Evolutionary conservation across 208 protist species (phyloP).

Genomic region (Leishmania martiniquensis): DNA sequence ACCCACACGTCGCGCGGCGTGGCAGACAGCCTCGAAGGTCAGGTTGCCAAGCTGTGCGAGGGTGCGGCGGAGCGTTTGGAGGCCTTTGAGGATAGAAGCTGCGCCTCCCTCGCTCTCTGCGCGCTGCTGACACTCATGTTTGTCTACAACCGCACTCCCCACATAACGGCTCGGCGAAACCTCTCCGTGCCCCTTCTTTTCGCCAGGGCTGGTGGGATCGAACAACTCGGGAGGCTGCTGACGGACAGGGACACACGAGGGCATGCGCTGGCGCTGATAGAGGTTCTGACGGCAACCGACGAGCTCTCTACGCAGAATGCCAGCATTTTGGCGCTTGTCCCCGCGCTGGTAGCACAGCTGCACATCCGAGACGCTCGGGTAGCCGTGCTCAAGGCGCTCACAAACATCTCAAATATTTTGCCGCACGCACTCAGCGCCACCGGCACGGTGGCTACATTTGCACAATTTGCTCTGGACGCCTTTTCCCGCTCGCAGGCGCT

Average conservation of each 20-base stretch:
- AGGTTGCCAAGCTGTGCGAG: neutral
- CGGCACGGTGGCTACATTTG: neutral
- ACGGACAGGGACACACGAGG: neutral
- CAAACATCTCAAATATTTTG: constrained; percentile 62
- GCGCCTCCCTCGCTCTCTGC: constrained; percentile 23
- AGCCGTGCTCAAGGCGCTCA: constrained; percentile 59
- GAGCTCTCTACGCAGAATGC: constrained; percentile 1
- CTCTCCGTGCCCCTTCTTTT: constrained; percentile 40
- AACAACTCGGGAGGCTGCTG: constrained; percentile 29
- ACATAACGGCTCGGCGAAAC: neutral
- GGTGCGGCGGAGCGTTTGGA: too few species aligned
- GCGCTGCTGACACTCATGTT: constrained; percentile 45
- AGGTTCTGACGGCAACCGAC: constrained; percentile 47
- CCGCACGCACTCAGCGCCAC: constrained; percentile 17
- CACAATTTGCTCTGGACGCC: neutral
- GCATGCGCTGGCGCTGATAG: constrained; percentile 31
- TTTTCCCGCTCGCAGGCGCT: neutral
- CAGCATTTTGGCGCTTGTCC: constrained; percentile 14
- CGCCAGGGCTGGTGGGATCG: constrained; percentile 33
- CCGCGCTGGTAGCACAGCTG: constrained; percentile 16
- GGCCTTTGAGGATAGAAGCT: neutral
- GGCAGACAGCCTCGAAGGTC: neutral
- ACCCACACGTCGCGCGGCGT: too few species aligned
- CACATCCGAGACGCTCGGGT: neutral
- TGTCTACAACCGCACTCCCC: constrained; percentile 24